Base-by-base conservation (phyloP, 257 asterid genomes). In the Fraxinus anomala region DNA sequence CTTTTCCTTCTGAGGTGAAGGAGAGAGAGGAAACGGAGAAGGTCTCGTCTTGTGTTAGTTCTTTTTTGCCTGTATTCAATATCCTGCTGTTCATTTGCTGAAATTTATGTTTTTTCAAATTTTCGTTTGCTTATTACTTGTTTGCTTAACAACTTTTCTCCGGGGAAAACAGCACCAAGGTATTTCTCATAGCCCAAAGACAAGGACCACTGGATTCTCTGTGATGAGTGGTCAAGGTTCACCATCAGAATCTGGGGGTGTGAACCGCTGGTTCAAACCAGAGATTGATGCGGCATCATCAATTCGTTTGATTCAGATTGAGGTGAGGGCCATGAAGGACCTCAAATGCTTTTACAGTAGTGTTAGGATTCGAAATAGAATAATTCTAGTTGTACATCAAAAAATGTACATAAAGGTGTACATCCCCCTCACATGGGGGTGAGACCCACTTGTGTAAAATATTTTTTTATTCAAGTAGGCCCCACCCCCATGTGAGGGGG, bases 301-400 rank as follows among this genome's bases (percentile, higher is more conserved):
- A 3, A 76, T 96, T 51, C 96, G 97, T 54, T 93, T 94, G 0
- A 93, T 96, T 76, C 97, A 96, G 86, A 93, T 93, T 14, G 97
- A 93, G 88, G 99, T 93, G 84, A 90, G 80, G 87, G 99, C 99
- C 26, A 93, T 93, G 3, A 93, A 93, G 74, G 98, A 96, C 80
- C 90, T 96, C 36, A 92, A 89, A 86, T 97, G 97, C 81, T 89
- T 92, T 68, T 93, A 26, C 28, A 26, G 28, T 26, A 26, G 28
- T 26, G 28, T 26, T 26, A 26, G 28, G 28, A 26, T 26, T 26
- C 28, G 28, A 26, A 26, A 26, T 26, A 26, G 28, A 26, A 26
- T 26, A 26, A 26, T 26, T 26, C 28, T 26, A 26, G 28, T 26
- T 26, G 28, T 26, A 26, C 28, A 26, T 26, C 28, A 26, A 26